Evolutionary conservation across 805 yeast genomes (phyloP).

Genomic region (Schwanniomyces vanrijiae): DNA sequence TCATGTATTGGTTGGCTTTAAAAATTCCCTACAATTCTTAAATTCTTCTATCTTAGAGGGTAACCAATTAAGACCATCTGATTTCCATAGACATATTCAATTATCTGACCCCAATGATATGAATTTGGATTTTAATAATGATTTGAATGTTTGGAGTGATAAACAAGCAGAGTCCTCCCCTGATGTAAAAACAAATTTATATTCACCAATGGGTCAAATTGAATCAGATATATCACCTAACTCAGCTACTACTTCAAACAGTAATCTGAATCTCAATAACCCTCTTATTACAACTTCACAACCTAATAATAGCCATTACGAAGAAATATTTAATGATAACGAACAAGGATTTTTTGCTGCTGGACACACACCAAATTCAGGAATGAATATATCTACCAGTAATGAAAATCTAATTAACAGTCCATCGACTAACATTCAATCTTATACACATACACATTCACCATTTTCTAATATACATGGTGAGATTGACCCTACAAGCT

Average conservation of each 20-base stretch:
- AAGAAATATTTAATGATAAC: slow-evolving; percentile 19
- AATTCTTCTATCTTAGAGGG: slow-evolving; percentile 53
- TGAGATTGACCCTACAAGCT: slow-evolving; percentile 4
- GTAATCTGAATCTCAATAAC: slow-evolving; percentile 3
- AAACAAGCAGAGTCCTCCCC: slow-evolving; percentile 2
- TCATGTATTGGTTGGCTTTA: slow-evolving; percentile 64
- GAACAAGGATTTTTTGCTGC: slow-evolving; percentile 22
- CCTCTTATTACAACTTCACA: slow-evolving; percentile 4
- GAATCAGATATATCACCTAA: slow-evolving; percentile 19
- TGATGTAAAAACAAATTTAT: not conserved
- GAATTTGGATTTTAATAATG: slow-evolving; percentile 7
- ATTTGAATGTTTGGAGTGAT: slow-evolving; percentile 13
- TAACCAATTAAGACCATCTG: slow-evolving; percentile 14
- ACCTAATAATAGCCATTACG: slow-evolving; percentile 9
- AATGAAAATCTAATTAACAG: slow-evolving; percentile 9
- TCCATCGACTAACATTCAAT: slow-evolving; percentile 12
- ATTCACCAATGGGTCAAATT: slow-evolving; percentile 18
- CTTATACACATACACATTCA: slow-evolving; percentile 13
- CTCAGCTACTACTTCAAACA: slow-evolving; percentile 11
- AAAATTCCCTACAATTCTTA: slow-evolving; percentile 50
- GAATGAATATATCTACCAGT: slow-evolving; percentile 1
- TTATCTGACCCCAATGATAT: slow-evolving; percentile 7
- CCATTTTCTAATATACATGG: slow-evolving; percentile 4
- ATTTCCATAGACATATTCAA: slow-evolving; percentile 8
- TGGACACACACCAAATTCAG: slow-evolving; percentile 12